Percentiles rank a stretch among this genome's conserved stretches.
phyloP scores from a whole-genome alignment of 108 stramenopile species.

The Bacterosira constricta region DNA sequence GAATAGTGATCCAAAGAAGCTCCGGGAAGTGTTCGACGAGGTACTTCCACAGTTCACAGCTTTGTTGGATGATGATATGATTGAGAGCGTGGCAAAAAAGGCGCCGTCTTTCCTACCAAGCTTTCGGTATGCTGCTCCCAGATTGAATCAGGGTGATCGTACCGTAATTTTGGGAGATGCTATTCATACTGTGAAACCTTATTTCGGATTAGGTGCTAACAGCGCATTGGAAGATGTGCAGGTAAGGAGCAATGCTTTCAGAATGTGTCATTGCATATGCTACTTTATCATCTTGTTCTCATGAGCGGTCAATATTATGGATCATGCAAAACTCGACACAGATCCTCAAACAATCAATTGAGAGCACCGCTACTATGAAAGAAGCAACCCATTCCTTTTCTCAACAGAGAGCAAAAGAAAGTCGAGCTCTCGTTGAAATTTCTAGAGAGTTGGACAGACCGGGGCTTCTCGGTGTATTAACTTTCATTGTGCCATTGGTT shows the following conservation, averaged over 20 bases:
- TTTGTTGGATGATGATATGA: slow-evolving; percentile 68
- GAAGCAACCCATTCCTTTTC: slow-evolving; percentile 72
- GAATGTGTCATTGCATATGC: not conserved
- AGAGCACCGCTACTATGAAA: slow-evolving; percentile 35
- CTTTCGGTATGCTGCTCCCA: slow-evolving; percentile 84
- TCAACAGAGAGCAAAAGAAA: slow-evolving; percentile 63
- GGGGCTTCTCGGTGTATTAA: slow-evolving; percentile 74
- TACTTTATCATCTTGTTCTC: not conserved
- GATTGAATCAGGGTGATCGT: slow-evolving; percentile 71
- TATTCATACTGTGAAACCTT: slow-evolving; percentile 91
- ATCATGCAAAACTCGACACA: not conserved
- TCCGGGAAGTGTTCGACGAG: slow-evolving; percentile 68
- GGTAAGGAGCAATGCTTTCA: slow-evolving; percentile 1
- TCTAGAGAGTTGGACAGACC: slow-evolving; percentile 83
- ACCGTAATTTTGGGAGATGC: slow-evolving; percentile 84
- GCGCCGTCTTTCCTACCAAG: slow-evolving; percentile 71
- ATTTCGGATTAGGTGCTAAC: slow-evolving; percentile 94
- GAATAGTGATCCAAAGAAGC: slow-evolving; percentile 52
- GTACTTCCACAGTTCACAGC: slow-evolving; percentile 78
- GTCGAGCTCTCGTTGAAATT: slow-evolving; percentile 80
- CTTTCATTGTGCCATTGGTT: slow-evolving; percentile 88
- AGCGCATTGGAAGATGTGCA: slow-evolving; percentile 89
- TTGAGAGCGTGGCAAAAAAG: slow-evolving; percentile 69
- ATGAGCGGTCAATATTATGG: not conserved
- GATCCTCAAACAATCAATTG: slow-evolving; percentile 47